Evolutionary conservation across 305 asterid genomes (phyloP).

Genomic region (Plantago coronopus): DNA sequence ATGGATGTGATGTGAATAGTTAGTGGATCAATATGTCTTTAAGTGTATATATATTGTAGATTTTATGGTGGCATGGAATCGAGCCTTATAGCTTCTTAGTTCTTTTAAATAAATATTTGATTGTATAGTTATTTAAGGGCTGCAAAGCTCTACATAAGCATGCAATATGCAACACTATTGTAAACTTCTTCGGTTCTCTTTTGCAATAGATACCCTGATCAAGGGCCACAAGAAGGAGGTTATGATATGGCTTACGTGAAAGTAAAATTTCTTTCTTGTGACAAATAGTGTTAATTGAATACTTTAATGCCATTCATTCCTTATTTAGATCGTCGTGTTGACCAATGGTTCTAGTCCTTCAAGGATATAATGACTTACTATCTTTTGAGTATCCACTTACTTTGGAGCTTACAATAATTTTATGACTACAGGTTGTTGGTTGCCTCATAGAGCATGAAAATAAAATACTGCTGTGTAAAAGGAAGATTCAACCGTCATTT

Average conservation of each 20-base stretch:
- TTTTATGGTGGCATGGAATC: neutral
- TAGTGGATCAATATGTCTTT: neutral
- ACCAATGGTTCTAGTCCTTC: too few species aligned
- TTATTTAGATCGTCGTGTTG: too few species aligned
- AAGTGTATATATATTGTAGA: neutral
- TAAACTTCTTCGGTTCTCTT: neutral
- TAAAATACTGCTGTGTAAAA: conserved; percentile 76
- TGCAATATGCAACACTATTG: neutral
- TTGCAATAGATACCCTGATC: neutral
- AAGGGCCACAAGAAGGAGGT: neutral
- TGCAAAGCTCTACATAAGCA: neutral
- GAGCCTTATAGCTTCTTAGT: neutral
- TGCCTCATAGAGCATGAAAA: conserved; percentile 95
- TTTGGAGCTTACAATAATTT: too few species aligned
- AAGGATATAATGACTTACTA: too few species aligned
- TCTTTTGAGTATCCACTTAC: too few species aligned
- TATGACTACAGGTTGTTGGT: conserved; percentile 71
- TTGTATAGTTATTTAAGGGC: neutral
- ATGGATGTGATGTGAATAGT: neutral
- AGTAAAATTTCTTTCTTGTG: neutral
- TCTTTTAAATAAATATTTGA: too few species aligned
- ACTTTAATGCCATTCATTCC: too few species aligned
- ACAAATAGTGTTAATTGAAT: too few species aligned
- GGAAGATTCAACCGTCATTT: conserved; percentile 88
- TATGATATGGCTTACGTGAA: neutral